Evolutionary conservation across 345 rosid genomes (phyloP).

Genomic region (thale cress (Arabidopsis thaliana)): DNA sequence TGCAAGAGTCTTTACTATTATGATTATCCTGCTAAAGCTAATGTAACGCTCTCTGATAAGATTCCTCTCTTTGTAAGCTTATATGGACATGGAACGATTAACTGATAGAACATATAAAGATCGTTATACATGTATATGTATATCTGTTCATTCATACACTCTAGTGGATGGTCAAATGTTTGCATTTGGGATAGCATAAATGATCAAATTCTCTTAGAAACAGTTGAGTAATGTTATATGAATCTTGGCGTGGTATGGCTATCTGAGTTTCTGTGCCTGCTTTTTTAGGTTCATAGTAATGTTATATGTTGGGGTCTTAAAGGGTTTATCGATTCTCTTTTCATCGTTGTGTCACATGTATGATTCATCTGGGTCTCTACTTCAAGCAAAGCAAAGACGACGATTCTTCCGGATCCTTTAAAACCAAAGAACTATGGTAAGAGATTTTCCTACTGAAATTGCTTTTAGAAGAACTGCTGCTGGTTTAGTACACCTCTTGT

Average conservation of each 20-base stretch:
- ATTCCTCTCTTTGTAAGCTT: neutral
- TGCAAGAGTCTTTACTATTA: constrained; percentile 9
- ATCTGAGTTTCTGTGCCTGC: constrained; percentile 4
- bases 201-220: constrained; percentile 15
- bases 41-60: neutral
- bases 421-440: neutral
- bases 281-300: constrained; percentile 48
- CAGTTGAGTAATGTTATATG: constrained; percentile 58
- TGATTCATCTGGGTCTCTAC: too few species aligned
- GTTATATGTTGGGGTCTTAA: too few species aligned
- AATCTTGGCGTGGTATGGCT: neutral
- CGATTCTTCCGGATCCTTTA: too few species aligned
- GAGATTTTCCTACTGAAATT: constrained; percentile 41
- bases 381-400: too few species aligned
- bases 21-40: neutral
- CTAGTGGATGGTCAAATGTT: constrained; percentile 51
- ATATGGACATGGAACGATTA: neutral
- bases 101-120: constrained; percentile 20
- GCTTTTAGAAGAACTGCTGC: constrained; percentile 72
- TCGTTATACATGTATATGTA: neutral
- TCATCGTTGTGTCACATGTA: too few species aligned
- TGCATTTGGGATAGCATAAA: too few species aligned
- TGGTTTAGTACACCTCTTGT: constrained; percentile 70
- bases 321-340: neutral
- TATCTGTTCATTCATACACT: neutral